Conservation (phyloP, 106 monocot species). For the Allium cepa region DNA sequence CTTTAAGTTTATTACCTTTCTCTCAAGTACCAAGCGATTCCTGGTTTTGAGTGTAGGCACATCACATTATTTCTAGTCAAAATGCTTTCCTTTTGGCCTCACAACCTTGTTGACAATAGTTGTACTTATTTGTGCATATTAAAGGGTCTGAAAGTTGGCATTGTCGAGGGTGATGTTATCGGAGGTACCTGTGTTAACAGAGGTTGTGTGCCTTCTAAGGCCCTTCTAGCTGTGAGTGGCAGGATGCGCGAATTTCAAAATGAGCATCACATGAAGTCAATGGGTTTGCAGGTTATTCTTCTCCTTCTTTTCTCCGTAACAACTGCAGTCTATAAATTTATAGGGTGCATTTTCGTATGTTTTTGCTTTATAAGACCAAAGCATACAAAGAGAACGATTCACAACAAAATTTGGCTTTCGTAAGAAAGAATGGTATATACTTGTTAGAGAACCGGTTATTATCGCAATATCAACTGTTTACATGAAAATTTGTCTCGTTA, state of each 20-base stretch:
- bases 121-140: neutral
- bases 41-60: neutral
- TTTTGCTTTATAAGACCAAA: neutral
- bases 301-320: neutral
- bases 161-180: constrained; percentile 90
- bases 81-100: neutral
- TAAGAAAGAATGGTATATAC: no score
- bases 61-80: neutral
- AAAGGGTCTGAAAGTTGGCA: constrained; percentile 91
- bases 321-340: neutral
- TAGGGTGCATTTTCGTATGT: neutral
- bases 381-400: no score
- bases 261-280: constrained; percentile 81
- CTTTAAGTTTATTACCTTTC: no score
- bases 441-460: no score
- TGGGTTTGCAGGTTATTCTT: constrained; percentile 69
- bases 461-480: no score
- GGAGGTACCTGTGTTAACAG: constrained; percentile 98
- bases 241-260: constrained; percentile 89
- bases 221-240: constrained; percentile 98
- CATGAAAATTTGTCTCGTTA: no score
- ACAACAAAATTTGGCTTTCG: no score
- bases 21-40: neutral
- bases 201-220: constrained; percentile 99
- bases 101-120: neutral